Base-by-base conservation (phyloP, 805 yeast species). In the Candida fluviatilis region DNA sequence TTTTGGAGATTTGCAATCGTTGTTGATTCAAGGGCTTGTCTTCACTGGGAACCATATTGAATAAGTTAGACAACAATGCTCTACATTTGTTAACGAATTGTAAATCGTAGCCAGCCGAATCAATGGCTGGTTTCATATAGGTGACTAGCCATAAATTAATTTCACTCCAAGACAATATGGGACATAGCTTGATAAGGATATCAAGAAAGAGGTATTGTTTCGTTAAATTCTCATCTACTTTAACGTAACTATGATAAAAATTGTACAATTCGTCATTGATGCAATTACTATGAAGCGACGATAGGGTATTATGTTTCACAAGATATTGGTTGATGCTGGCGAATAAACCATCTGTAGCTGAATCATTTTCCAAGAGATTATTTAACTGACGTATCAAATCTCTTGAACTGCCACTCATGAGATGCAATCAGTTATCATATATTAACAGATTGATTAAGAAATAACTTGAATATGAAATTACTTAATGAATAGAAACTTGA, bases 91-190 rank as follows among this genome's bases (percentile, higher is more conserved):
- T 47, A 8, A 68, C 67, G 41, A 73, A 60, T 5, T 49, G 50
- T n/a, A 65, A 47, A 38, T 64, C 69, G 37, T 58, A 62, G 2
- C 84, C 82, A 0, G 82, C 80, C 25, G 83, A 75, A 47, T 80
- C 81, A 3, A 79, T 59, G 0, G 83, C 79, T 0, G 76, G 74
- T 10, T 60, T 60, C 10, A 70, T 49, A 41, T 76, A 71, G 25
- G 71, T 62, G 19, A 62, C 57, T 34, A 76, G 62, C 85, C 86
- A 82, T 28, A 62, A 52, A 16, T 52, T 45, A 7, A 74, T 52
- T 27, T 62, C 67, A 8, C 58, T 55, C 8, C 51, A 50, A 18
- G 49, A 51, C 4, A 69, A 52, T 6, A 50, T 35, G 1, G 66
- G 62, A 37, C 58, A 52, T 11, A 71, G 44, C 21, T 52, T 52